phyloP scores from a whole-genome alignment of 208 protist genomes.

The Leishmania turanica region DNA sequence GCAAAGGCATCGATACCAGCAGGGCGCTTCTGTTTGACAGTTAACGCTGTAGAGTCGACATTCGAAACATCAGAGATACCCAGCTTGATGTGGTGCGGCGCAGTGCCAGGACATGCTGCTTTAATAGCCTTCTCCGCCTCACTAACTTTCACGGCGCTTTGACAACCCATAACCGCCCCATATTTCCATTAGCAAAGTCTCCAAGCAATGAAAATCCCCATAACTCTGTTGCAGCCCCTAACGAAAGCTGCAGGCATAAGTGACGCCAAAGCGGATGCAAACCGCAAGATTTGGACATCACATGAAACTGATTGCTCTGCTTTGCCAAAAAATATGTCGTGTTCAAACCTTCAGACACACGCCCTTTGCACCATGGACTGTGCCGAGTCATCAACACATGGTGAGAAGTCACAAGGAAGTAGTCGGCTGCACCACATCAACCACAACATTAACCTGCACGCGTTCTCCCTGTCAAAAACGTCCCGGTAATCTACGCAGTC shows the following conservation, averaged over 20 bases:
- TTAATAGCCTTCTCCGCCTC: constrained; percentile 25
- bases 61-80: constrained; percentile 19
- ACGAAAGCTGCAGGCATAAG: constrained; percentile 24
- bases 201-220: constrained; percentile 37
- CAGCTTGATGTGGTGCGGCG: constrained; percentile 19
- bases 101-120: constrained; percentile 4
- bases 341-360: background rate
- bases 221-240: constrained; percentile 42
- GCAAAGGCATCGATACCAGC: constrained; percentile 39
- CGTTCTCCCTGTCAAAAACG: background rate
- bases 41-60: constrained; percentile 14
- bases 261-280: background rate
- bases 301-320: background rate
- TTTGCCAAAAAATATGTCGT: background rate
- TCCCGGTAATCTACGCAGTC: background rate
- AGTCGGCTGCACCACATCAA: background rate
- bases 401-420: background rate
- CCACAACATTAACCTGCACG: background rate
- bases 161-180: constrained; percentile 39
- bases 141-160: constrained; percentile 7
- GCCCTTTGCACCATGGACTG: background rate
- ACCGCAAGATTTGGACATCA: background rate
- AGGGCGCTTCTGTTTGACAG: constrained; percentile 20
- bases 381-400: background rate
- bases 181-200: constrained; percentile 31